Evolutionary conservation across 2,329 filamentous ascomycete species (phyloP), one percentile per base, ranked within the genome.

Genomic region (Pyricularia sp.): DNA sequence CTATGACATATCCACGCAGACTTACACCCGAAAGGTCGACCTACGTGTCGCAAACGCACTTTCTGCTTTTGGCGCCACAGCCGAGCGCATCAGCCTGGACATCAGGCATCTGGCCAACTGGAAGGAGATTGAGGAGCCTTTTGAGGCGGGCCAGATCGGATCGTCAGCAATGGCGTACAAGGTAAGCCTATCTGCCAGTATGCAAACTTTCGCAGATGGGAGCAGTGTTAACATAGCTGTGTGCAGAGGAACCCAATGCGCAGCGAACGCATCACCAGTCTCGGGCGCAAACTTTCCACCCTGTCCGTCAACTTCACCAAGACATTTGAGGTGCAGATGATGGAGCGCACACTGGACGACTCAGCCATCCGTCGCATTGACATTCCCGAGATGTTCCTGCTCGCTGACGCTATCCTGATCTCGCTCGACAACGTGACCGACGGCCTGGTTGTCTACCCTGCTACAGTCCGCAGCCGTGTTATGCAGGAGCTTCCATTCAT

Each of bases 111-210:
- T 93, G 62, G 88, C 88, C 6, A 80, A 83, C 71, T 83, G 86
- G 77, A 96, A 96, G 80, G 91, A 96, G 75, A 79, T 94, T 66
- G 92, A 96, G 73, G 90, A 93, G 79, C 90, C 90, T 0, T 90
- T 91, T 70, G 89, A 93, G 77, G 86, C 85, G 70, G 84, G 86
- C 69, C 91, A 96, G 77, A 91, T 93, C 69, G 89, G 88, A 31
- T 84, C 80, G 60, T 83, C 79, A 62, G 86, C 86, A 66, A 83
- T 84, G 73, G 71, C 65, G 44, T 82, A 80, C 71, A 82, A 82
- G 73, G 74, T 26, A 79, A 78, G 40, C 40, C n/a, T 49, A 9
- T 19, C 19, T 49, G 5, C 40, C 40, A 19, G 6, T 49, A 49
- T n/a, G 40, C 19, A n/a, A n/a, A n/a, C 19, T 49, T 19, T 19